These are phyloP conservation scores for Tetrahymena thermophila DNA, from an alignment of 73 alveolate genomes.

Conservation along the genomic window DNA sequence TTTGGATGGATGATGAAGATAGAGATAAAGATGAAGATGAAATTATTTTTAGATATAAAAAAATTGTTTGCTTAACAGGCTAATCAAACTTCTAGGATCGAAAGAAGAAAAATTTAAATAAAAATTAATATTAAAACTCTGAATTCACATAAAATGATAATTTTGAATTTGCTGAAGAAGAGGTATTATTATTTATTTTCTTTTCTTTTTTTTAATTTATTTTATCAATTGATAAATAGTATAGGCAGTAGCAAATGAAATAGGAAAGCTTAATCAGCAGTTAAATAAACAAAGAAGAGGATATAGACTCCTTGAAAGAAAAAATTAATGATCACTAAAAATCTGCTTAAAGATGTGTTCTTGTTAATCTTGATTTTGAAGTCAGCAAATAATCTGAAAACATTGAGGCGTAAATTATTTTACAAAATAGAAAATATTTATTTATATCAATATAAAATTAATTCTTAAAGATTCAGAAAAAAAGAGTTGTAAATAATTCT, in stretches of 20 bases:
- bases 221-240: not conserved
- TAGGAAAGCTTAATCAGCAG: not conserved
- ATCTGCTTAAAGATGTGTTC: not conserved
- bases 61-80: not conserved
- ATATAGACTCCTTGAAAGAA: not conserved
- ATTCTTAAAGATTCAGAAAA: not conserved
- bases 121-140: not conserved
- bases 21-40: not conserved
- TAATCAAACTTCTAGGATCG: not conserved
- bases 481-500: conserved; percentile 4
- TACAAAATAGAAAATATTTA: not conserved
- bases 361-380: not conserved
- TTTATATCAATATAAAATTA: not conserved
- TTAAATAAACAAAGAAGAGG: not conserved
- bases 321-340: not conserved
- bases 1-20: not conserved
- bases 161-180: not conserved
- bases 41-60: not conserved
- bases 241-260: not conserved
- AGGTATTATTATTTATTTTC: not conserved
- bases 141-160: not conserved
- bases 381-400: not conserved
- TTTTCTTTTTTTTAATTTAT: too few relatives aligned
- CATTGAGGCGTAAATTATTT: not conserved
- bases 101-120: not conserved